These are phyloP conservation scores for Solanum hybrid DNA, from an alignment of 305 asterid genomes.

Conservation along the genomic window DNA sequence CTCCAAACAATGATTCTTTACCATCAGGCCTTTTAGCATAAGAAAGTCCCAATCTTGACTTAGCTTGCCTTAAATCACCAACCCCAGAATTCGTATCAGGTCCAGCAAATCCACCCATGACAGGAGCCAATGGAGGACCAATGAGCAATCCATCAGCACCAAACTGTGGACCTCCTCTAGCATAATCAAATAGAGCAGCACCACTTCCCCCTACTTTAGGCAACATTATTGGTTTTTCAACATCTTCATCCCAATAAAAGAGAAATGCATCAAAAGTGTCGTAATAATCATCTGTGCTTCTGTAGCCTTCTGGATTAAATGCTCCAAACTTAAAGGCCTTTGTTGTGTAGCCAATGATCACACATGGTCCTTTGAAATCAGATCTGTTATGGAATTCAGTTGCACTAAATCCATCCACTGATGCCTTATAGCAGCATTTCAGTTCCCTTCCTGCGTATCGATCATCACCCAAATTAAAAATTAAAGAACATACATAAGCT, in stretches of 20 bases:
- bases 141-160: slow-evolving; percentile 84
- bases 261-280: slow-evolving; percentile 78
- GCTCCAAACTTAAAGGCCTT: slow-evolving; percentile 68
- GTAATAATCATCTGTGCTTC: slow-evolving; percentile 85
- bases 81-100: slow-evolving; percentile 83
- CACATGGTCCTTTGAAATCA: slow-evolving; percentile 92
- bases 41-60: slow-evolving; percentile 79
- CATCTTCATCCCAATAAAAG: slow-evolving; percentile 52
- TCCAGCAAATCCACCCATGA: slow-evolving; percentile 89
- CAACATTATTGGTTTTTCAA: slow-evolving; percentile 28
- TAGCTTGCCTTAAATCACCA: slow-evolving; percentile 73
- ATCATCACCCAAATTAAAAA: background rate
- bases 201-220: slow-evolving; percentile 93
- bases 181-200: slow-evolving; percentile 84
- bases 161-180: slow-evolving; percentile 89
- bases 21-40: slow-evolving; percentile 77
- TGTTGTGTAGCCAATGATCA: slow-evolving; percentile 61
- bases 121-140: slow-evolving; percentile 87
- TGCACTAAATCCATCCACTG: slow-evolving; percentile 74
- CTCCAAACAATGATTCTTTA: slow-evolving; percentile 81
- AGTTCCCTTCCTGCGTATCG: slow-evolving; percentile 47
- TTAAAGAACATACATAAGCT: background rate
- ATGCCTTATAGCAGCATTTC: slow-evolving; percentile 79
- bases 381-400: slow-evolving; percentile 56
- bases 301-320: slow-evolving; percentile 77